Base-by-base conservation (phyloP, 2,329 filamentous ascomycete species). In the Cercospora canescens region DNA sequence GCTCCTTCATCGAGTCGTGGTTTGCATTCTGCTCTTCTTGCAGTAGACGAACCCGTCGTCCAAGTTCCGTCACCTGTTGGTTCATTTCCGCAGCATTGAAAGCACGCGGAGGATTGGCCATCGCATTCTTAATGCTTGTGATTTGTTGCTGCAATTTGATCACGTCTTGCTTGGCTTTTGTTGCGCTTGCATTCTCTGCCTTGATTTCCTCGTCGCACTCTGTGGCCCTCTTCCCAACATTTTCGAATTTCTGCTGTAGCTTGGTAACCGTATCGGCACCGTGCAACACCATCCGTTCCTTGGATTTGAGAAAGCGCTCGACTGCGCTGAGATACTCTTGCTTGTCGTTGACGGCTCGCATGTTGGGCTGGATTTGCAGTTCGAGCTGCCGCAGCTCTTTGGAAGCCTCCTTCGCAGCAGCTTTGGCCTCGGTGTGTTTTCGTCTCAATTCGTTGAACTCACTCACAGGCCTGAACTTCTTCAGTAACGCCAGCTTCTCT, bases 51-150 rank as follows among this genome's bases (percentile, higher is more conserved):
- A 81, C 74, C 30, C 76, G 71, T 16, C 69, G 69, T 4, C 79
- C 79, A 65, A 89, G 83, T 56, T 91, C 86, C 77, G 89, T 83
- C 77, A 93, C 89, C 69, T 87, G 87, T 60, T 88, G 85, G 70
- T 94, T 95, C 80, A 88, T 94, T 4, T 87, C 87, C 5, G 84
- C 81, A 9, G 87, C 78, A 74, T 95, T 88, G 74, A 95, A 93
- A 6, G 89, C 85, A 0, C 85, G 81, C 0, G 90, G 88, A 0
- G 89, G 88, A 12, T 84, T 83, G 64, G 88, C 85, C 69, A 88
- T 79, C 67, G 87, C 84, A 5, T 85, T 87, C 74, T 91, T 85
- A n/a, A 94, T 79, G 6, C 81, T 80, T 2, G 84, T 86, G 55
- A 96, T 88, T 28, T 80, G 84, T 50, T 84, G 70, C 48, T 80